phyloP scores from a whole-genome alignment of 2,329 filamentous ascomycete genomes.

The Apiospora sp. region DNA sequence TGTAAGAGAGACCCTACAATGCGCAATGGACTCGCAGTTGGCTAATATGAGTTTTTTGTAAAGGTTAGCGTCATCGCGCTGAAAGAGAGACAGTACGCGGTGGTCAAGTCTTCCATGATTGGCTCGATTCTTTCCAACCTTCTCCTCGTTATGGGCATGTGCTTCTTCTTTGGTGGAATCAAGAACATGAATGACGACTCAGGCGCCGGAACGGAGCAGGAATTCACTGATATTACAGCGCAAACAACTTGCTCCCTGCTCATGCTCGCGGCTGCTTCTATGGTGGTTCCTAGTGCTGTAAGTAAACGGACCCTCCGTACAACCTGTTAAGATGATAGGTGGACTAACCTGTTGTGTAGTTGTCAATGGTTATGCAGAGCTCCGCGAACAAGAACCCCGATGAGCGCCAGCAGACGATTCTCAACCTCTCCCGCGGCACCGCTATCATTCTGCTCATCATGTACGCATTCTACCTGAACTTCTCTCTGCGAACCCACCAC shows the following conservation, averaged over 20 bases:
- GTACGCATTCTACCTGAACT: conserved; percentile 79
- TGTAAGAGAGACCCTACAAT: conserved; percentile 55
- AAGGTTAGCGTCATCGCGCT: conserved; percentile 94
- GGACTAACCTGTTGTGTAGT: conserved; percentile 44
- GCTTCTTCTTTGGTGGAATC: conserved; percentile 79
- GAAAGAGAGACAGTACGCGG: conserved; percentile 83
- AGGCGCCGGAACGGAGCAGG: conserved; percentile 70
- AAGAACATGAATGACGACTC: conserved; percentile 64
- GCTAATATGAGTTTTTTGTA: conserved; percentile 24
- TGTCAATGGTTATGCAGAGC: conserved; percentile 70
- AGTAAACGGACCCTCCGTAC: conserved; percentile 32
- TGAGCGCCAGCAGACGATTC: conserved; percentile 63
- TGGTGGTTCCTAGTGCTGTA: conserved; percentile 80
- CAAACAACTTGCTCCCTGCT: conserved; percentile 80
- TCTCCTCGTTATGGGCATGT: conserved; percentile 84
- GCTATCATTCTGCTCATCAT: conserved; percentile 77
- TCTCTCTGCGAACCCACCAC: conserved; percentile 80
- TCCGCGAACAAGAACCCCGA: conserved; percentile 41
- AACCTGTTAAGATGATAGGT: background rate
- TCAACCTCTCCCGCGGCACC: conserved; percentile 78
- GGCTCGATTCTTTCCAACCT: conserved; percentile 96
- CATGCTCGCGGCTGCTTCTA: conserved; percentile 77
- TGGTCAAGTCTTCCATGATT: conserved; percentile 98
- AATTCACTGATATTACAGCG: conserved; percentile 78
- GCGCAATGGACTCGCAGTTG: conserved; percentile 22